A percentile compares a stretch with the other conserved stretches of the same genome.
Evolutionary conservation across 768 basidiomycete genomes (phyloP).

Genomic region (Russula lepida): DNA sequence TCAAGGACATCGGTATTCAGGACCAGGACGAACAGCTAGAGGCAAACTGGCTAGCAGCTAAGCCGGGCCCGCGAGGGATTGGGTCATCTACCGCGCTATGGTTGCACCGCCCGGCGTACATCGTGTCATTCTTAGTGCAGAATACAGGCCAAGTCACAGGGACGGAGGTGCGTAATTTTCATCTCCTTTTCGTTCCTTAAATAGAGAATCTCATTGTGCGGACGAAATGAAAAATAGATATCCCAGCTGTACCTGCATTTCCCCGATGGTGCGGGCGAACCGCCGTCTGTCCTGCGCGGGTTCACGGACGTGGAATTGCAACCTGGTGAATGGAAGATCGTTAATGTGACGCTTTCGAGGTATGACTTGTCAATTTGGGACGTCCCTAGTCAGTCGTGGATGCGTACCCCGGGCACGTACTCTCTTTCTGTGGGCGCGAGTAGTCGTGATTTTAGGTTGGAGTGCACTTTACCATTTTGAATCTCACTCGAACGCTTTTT

Average conservation of each 20-base stretch:
- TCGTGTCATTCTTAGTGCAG: conserved; percentile 52
- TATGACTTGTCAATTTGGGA: conserved; percentile 29
- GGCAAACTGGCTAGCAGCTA: conserved; percentile 52
- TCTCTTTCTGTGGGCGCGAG: conserved; percentile 27
- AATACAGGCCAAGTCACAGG: conserved; percentile 60
- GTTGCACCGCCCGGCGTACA: conserved; percentile 59
- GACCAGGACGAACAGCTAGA: conserved; percentile 34
- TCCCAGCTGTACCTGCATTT: conserved; percentile 72
- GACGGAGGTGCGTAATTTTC: conserved; percentile 43
- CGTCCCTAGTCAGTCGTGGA: conserved; percentile 30
- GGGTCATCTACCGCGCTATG: conserved; percentile 59
- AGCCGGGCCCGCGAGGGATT: conserved; percentile 43
- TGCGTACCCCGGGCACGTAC: conserved; percentile 27
- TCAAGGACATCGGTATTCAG: not conserved
- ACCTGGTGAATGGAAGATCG: conserved; percentile 19
- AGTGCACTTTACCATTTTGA: not conserved
- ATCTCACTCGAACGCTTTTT: no score
- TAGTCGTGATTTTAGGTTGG: conserved; percentile 17
- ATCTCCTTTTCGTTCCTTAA: not conserved
- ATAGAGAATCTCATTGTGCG: not conserved
- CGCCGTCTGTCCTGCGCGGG: conserved; percentile 50
- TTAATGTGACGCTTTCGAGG: conserved; percentile 21
- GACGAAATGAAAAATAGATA: conserved; percentile 32
- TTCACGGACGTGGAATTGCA: conserved; percentile 22
- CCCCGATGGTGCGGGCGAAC: conserved; percentile 54